Evolutionary conservation across 495 filamentous ascomycete genomes (phyloP).

Genomic region (Neurospora sp.): DNA sequence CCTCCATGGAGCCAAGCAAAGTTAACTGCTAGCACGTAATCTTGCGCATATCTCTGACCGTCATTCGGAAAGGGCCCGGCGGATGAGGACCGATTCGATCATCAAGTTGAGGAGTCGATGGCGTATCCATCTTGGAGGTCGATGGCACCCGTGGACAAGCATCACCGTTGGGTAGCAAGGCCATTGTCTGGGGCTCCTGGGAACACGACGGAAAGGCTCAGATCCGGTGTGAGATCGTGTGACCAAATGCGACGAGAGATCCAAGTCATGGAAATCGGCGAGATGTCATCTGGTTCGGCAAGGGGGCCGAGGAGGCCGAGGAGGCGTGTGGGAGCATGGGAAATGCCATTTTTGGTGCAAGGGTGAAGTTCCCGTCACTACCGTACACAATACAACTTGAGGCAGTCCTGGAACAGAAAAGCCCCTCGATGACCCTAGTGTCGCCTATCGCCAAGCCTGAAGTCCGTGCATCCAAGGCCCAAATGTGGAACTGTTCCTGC

Average conservation of each 20-base stretch:
- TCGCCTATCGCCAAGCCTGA: not conserved
- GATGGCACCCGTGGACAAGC: not conserved
- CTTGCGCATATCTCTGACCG: not conserved
- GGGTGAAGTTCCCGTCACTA: not conserved
- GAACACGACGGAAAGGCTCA: constrained; percentile 4
- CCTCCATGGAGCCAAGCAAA: not conserved
- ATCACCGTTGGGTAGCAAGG: not conserved
- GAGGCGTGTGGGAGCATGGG: not conserved
- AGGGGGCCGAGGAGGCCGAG: not conserved
- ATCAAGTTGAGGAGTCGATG: not conserved
- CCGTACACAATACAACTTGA: not conserved
- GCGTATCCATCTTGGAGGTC: not conserved
- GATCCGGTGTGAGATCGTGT: constrained; percentile 5
- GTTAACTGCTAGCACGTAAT: not conserved
- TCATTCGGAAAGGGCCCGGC: not conserved
- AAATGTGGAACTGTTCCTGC: not conserved
- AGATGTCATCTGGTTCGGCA: not conserved
- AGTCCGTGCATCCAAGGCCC: not conserved
- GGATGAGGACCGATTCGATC: not conserved
- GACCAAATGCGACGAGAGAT: constrained; percentile 1
- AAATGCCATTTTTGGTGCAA: not conserved
- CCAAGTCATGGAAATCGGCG: not conserved
- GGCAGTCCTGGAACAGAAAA: not conserved
- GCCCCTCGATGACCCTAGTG: not conserved
- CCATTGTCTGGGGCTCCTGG: not conserved